Evolutionary conservation across 768 basidiomycete species (phyloP).

Genomic region (Amanita muscaria): DNA sequence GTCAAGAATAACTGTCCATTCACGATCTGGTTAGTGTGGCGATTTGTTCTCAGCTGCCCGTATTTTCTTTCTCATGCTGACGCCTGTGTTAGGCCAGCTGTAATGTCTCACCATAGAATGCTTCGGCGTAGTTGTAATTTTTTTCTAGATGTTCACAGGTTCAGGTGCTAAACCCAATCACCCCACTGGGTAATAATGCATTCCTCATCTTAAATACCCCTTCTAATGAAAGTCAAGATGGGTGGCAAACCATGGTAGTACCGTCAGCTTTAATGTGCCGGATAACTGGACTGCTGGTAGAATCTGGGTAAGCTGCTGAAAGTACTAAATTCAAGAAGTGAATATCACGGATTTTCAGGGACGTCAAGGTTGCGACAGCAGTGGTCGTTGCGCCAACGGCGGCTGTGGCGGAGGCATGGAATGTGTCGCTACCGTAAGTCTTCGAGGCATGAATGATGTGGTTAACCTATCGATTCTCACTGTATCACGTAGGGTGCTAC

Average conservation of each 20-base stretch:
- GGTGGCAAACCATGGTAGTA: constrained; percentile 28
- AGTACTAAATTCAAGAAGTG: not conserved
- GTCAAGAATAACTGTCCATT: constrained; percentile 57
- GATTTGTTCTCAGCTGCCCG: not conserved
- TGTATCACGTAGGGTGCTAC: constrained; percentile 54
- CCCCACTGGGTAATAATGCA: constrained; percentile 33
- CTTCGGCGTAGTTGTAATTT: not conserved
- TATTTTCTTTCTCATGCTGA: not conserved
- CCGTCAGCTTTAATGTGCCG: constrained; percentile 44
- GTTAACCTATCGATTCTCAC: not conserved
- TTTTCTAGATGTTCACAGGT: constrained; percentile 49
- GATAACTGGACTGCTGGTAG: constrained; percentile 59
- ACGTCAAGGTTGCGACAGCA: constrained; percentile 59
- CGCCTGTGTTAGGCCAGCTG: constrained; percentile 32
- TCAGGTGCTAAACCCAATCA: constrained; percentile 38
- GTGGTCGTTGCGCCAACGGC: constrained; percentile 47
- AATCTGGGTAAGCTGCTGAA: constrained; percentile 32
- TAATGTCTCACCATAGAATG: constrained; percentile 9
- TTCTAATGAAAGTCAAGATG: constrained; percentile 23
- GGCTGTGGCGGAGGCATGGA: constrained; percentile 63
- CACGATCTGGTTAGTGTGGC: constrained; percentile 48
- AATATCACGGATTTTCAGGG: constrained; percentile 31
- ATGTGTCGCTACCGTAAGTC: constrained; percentile 45
- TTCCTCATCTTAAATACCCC: not conserved
- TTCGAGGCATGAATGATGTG: not conserved